Base-by-base conservation (phyloP, 768 basidiomycete genomes). In the Lactarius psammicola region DNA sequence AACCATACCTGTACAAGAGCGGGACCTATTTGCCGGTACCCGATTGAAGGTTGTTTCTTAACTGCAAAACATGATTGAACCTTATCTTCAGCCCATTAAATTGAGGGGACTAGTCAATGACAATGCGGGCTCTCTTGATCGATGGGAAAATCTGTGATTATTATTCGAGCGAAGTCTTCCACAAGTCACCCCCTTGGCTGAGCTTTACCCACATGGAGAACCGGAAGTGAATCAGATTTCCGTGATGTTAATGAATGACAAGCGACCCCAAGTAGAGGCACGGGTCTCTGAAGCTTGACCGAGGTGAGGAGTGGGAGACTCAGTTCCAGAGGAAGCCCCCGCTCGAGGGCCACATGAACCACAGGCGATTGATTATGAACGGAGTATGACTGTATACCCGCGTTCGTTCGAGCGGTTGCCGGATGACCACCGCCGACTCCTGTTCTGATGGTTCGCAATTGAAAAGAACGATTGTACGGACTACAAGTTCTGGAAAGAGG, bases 21-120 rank as follows among this genome's bases (percentile, higher is more conserved):
- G 67, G 56, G 40, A 28, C 62, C 69, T 64, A 55, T 46, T 30
- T 53, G 36, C 36, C 54, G 65, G 67, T 34, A 62, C 56, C 60
- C 67, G 54, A 65, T 68, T 66, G 59, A 71, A 70, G 69, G 61
- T 62, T 70, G 69, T 70, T 68, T 70, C 69, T 70, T 70, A 71
- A 70, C 62, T 71, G 69, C 69, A 71, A 70, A 71, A 67, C 63
- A 63, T 66, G 62, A 61, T 60, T 68, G 68, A 70, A 70, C 69
- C 68, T 69, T 69, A 70, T 70, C 64, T 66, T 28, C 42, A 40
- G 56, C 42, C 18, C 63, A 58, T 56, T 63, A 60, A 60, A 61
- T 64, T 68, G 62, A 68, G 67, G 66, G 68, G 62, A 60, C 66
- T 49, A 18, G 57, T 67, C 62, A 67, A 56, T 60, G 62, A 44